Evolutionary conservation across 306 rosid genomes (phyloP), one percentile per base, ranked within the genome.

Genomic region (Fagus sylvatica): DNA sequence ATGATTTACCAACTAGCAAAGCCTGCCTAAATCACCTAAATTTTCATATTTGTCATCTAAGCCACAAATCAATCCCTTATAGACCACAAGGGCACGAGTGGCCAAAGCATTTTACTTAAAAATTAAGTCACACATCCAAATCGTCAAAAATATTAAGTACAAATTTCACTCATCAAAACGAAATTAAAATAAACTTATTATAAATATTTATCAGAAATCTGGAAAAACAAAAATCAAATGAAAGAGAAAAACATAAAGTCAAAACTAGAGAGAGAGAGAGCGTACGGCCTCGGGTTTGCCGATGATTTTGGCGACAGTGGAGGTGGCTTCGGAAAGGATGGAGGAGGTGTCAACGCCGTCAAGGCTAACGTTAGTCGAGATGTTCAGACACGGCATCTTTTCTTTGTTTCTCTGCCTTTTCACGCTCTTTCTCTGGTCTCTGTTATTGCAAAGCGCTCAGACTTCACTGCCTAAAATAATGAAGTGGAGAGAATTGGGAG

Each of bases 361-460:
- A 0, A 91, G 88, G 85, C 73, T 65, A 34, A 95, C 93, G 89
- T 95, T 95, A 37, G 92, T 85, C 40, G 97, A 89, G 79, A 95
- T 46, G 84, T 89, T 95, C 30, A 95, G 90, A 90, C 98, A 92
- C 76, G 98, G 97, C 98, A 95, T 94, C 75, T 81, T 90, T 62
- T 70, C 33, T 13, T 56, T 68, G 69, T 79, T 39, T 49, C 30
- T 30, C 56, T 10, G 7, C n/a, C 12, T 68, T 68, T 76, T 12
- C 32, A 65, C 40, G 13, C 33, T 11, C 19, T 11, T 34, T 5
- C 64, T 1, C 4, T 30, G 30, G 8, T 57, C 32, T 57, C 61
- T n/a, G 19, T 55, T 22, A 22, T 22, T 22, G 28, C 28, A 22
- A 22, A 22, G 28, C 28, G 28, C 28, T 22, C 30, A 54, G 10